Evolutionary conservation across 2,329 filamentous ascomycete species (phyloP).

Genomic region (Aspergillus fijiensis): DNA sequence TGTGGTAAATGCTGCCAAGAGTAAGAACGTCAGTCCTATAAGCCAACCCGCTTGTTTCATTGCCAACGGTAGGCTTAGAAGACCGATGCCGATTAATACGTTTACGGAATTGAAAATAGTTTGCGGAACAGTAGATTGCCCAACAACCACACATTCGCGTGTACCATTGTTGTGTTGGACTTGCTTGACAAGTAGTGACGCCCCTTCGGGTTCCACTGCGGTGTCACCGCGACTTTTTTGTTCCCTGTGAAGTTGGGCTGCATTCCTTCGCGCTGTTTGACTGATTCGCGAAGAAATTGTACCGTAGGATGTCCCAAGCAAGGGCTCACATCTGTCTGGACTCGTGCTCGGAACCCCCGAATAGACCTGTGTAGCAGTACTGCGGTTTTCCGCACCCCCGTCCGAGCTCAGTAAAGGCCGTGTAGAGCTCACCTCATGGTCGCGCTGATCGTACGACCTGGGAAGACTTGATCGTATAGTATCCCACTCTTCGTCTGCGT

Average conservation of each 20-base stretch:
- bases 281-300: conserved; percentile 58
- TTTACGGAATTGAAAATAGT: conserved; percentile 97
- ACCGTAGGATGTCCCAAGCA: conserved; percentile 63
- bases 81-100: conserved; percentile 83
- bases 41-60: conserved; percentile 88
- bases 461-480: conserved; percentile 22
- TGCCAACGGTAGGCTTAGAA: conserved; percentile 84
- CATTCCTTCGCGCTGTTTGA: conserved; percentile 57
- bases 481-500: conserved; percentile 48
- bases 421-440: conserved; percentile 29
- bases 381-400: conserved; percentile 28
- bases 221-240: conserved; percentile 48
- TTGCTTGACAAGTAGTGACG: conserved; percentile 82
- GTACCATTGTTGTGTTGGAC: conserved; percentile 82
- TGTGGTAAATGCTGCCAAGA: conserved; percentile 72
- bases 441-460: conserved; percentile 21
- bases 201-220: conserved; percentile 58
- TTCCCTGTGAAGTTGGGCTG: conserved; percentile 54
- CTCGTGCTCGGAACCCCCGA: conserved; percentile 21
- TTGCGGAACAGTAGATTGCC: conserved; percentile 92
- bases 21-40: conserved; percentile 72
- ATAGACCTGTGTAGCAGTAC: conserved; percentile 11
- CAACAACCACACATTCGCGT: conserved; percentile 78
- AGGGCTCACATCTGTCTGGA: conserved; percentile 44
- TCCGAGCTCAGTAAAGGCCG: conserved; percentile 31